A percentile compares a stretch with the other conserved stretches of the same genome.
Conservation (phyloP, 2,329 filamentous ascomycete species). For the Penicillium sp. region DNA sequence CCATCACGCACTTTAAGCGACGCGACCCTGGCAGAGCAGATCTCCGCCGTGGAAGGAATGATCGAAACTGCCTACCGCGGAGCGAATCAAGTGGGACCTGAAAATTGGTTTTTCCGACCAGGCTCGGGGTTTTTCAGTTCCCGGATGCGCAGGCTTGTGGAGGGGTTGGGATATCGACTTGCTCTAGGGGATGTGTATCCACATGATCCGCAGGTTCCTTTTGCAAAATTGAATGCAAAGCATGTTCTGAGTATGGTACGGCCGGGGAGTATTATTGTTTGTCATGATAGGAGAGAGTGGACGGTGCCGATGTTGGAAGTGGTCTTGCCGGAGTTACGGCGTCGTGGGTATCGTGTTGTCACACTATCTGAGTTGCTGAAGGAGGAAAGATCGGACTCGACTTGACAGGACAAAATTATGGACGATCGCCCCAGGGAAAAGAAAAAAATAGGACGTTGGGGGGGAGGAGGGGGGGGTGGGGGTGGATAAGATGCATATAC, state of each 20-base stretch:
- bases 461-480: too few relatives aligned
- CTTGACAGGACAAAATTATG: neutral
- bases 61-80: slow-evolving; percentile 61
- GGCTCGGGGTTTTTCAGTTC: slow-evolving; percentile 81
- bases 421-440: neutral
- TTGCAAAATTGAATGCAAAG: slow-evolving; percentile 69
- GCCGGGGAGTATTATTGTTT: slow-evolving; percentile 79
- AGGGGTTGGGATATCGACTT: slow-evolving; percentile 67
- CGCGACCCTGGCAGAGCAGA: slow-evolving; percentile 64
- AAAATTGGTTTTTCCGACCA: slow-evolving; percentile 74
- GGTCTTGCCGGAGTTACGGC: slow-evolving; percentile 72
- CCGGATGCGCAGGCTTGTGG: slow-evolving; percentile 66
- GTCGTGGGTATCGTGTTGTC: slow-evolving; percentile 71
- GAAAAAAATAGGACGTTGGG: neutral
- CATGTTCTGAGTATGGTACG: slow-evolving; percentile 80
- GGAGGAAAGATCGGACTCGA: slow-evolving; percentile 18
- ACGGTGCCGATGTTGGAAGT: slow-evolving; percentile 75
- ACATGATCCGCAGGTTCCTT: slow-evolving; percentile 83
- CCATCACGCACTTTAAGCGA: slow-evolving; percentile 66
- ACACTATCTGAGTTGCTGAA: slow-evolving; percentile 69
- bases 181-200: slow-evolving; percentile 87
- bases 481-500: neutral
- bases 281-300: slow-evolving; percentile 84
- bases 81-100: slow-evolving; percentile 42
- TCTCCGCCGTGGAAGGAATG: slow-evolving; percentile 64